These are phyloP conservation scores for Friedmanniomyces endolithicus DNA, from an alignment of 495 filamentous ascomycete genomes.

Conservation along the genomic window DNA sequence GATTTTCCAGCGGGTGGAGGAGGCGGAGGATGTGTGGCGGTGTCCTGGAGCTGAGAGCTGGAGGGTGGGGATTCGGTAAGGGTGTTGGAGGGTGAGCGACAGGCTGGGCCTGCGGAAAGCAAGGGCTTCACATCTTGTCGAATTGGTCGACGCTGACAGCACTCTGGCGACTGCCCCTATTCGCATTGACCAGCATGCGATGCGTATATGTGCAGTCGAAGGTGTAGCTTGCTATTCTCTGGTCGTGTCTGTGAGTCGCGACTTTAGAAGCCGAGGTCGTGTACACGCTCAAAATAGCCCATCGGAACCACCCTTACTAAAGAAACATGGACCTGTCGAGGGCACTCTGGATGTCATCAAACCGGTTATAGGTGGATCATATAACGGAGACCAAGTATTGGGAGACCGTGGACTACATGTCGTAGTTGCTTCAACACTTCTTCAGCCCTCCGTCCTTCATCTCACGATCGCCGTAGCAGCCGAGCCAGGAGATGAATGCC, in stretches of 20 bases:
- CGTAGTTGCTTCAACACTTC: no score
- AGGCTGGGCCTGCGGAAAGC: neutral
- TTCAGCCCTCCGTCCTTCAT: no score
- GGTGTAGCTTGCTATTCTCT: neutral
- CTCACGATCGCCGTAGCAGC: no score
- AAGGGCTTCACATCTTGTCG: neutral
- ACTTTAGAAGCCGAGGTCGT: no score
- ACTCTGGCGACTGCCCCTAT: neutral
- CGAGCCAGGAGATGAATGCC: no score
- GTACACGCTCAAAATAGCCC: no score
- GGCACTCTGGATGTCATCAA: no score
- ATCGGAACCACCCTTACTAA: no score
- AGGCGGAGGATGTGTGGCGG: slow-evolving; percentile 36
- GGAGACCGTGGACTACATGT: no score
- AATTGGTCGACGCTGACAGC: neutral
- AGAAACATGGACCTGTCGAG: no score
- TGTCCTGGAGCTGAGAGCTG: neutral
- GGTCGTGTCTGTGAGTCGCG: no score
- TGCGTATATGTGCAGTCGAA: neutral
- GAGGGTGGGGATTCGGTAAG: neutral
- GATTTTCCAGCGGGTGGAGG: slow-evolving; percentile 67
- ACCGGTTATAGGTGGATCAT: neutral
- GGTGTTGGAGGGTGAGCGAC: neutral
- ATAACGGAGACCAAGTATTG: neutral
- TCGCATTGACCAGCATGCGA: neutral